Evolutionary conservation across 495 filamentous ascomycete genomes (phyloP).

Genomic region (Pyrenula aspistea): DNA sequence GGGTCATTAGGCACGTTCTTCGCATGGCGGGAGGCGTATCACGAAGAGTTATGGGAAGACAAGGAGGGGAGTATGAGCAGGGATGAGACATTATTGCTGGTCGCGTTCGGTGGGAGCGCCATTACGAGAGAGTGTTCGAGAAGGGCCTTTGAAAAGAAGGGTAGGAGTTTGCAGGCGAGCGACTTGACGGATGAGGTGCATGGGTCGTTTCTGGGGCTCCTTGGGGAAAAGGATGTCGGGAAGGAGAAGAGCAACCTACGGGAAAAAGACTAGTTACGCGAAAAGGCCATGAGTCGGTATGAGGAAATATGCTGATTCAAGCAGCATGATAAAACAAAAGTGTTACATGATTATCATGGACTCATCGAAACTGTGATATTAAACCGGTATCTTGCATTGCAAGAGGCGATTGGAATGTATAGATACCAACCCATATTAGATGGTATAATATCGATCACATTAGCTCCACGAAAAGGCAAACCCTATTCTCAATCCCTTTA

Average conservation of each 20-base stretch:
- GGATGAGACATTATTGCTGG: constrained; percentile 59
- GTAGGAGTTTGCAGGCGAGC: constrained; percentile 82
- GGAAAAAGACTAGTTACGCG: too few species aligned
- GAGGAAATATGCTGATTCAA: too few species aligned
- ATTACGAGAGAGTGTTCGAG: constrained; percentile 88
- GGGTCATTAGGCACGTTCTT: constrained; percentile 80
- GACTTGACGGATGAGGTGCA: constrained; percentile 90
- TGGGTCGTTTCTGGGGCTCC: constrained; percentile 64
- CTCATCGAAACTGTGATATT: too few species aligned
- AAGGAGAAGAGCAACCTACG: not conserved
- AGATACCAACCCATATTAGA: too few species aligned
- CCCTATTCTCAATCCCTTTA: too few species aligned
- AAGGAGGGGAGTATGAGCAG: constrained; percentile 31
- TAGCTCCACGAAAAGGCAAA: too few species aligned
- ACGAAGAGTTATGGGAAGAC: constrained; percentile 70
- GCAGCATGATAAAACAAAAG: too few species aligned
- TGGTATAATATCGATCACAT: too few species aligned
- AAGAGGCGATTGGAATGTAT: too few species aligned
- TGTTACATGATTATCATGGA: too few species aligned
- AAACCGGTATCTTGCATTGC: too few species aligned
- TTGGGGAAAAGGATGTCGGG: constrained; percentile 38
- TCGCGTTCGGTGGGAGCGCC: constrained; percentile 74
- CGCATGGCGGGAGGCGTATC: constrained; percentile 77
- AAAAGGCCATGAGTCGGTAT: too few species aligned
- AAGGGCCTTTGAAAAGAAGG: constrained; percentile 75